Percentiles rank a stretch among this genome's conserved stretches.
Evolutionary conservation across 148 eudicot genomes (phyloP).

Genomic region (Dysphania ambrosioides): DNA sequence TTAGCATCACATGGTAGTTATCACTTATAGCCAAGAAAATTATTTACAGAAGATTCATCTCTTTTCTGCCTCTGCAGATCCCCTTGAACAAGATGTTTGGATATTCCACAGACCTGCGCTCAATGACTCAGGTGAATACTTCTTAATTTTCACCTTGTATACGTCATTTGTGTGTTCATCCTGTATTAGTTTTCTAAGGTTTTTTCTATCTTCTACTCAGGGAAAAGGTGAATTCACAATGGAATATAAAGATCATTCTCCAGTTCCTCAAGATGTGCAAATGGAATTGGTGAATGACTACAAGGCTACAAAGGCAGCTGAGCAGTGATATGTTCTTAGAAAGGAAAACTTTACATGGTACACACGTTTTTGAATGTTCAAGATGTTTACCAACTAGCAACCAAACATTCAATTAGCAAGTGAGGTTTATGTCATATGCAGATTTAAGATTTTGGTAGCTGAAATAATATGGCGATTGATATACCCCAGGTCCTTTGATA

Average conservation of each 20-base stretch:
- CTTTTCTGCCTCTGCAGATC: constrained; percentile 48
- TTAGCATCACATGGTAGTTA: not conserved
- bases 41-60: not conserved
- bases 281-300: constrained; percentile 64
- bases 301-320: constrained; percentile 61
- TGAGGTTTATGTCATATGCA: constrained; percentile 1
- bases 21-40: not conserved
- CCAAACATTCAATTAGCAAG: constrained; percentile 4
- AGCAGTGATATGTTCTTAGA: constrained; percentile 21
- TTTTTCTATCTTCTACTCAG: constrained; percentile 29
- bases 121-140: constrained; percentile 91
- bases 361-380: constrained; percentile 1
- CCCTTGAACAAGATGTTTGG: constrained; percentile 96
- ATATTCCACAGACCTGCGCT: constrained; percentile 80
- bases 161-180: not conserved
- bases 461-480: constrained; percentile 13
- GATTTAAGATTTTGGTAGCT: constrained; percentile 12
- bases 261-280: constrained; percentile 87
- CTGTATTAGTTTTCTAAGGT: not conserved
- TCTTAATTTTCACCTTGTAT: not conserved
- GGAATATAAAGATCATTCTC: constrained; percentile 88
- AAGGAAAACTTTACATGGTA: not conserved
- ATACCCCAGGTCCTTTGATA: not conserved
- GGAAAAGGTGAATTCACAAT: constrained; percentile 97
- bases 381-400: not conserved